Base-by-base conservation (phyloP, 2,329 filamentous ascomycete genomes). In the Knufia petricola region DNA sequence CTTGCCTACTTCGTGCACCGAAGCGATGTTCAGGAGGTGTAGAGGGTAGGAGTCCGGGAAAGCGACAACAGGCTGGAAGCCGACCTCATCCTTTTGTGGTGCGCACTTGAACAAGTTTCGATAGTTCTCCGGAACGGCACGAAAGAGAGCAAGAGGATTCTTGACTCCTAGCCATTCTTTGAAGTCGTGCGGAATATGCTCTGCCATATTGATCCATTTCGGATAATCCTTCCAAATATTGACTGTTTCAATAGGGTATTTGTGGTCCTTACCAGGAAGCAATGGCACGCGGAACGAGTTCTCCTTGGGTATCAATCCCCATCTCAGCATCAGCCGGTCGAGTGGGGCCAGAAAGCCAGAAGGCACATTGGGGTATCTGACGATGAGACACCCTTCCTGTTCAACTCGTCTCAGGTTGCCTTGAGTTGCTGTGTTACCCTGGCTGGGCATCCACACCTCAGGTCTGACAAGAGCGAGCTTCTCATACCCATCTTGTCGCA, bases 391-490 rank as follows among this genome's bases (percentile, higher is more conserved):
- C 1, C 78, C 78, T 4, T 70, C 65, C 19, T 72, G 75, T 36
- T 68, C 64, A 4, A 76, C 66, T 57, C 70, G 74, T 50, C 46
- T 19, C 30, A 40, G 20, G 30, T 30, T 72, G 68, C 2, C 21
- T 66, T 62, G 2, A 67, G 60, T 12, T 63, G 53, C 12, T 12
- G 42, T 24, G 3, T 15, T 17, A 21, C 37, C n/a, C 8, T 20
- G 21, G 13, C 46, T 4, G 0, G 77, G 76, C 12, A 79, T 55
- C 77, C 77, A 81, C n/a, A 82, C 66, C 56, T 81, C 72, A 0
- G 76, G 73, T 50, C 71, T 74, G 44, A 95, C 73, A 40, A 80
- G 81, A 6, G 86, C 82, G 45, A 96, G 73, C 36, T 74, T 75
- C 1, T 87, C 80, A 49, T 62, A 65, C 20, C 62, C 60, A 26